These are phyloP conservation scores for Pelagomonas calceolata DNA, from an alignment of 108 stramenopile species.

Conservation along the genomic window DNA sequence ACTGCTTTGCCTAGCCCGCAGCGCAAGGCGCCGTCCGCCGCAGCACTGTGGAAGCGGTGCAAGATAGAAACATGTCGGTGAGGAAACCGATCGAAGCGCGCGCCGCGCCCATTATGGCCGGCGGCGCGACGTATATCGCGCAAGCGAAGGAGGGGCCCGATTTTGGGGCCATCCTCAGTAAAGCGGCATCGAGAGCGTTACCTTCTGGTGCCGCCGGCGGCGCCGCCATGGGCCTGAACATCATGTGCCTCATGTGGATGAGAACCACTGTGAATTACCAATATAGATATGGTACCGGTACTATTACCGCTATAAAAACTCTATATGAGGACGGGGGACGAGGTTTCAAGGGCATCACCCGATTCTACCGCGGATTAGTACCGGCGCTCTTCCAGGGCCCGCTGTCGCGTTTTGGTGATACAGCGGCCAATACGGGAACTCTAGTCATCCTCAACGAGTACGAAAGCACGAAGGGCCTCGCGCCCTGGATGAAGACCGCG, in stretches of 20 bases:
- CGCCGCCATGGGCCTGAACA: neutral
- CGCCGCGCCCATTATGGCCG: too few relatives aligned
- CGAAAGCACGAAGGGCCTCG: conserved; percentile 47
- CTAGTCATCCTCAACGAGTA: conserved; percentile 64
- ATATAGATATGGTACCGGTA: conserved; percentile 22
- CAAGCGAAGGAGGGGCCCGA: too few relatives aligned
- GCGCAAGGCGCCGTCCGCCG: too few relatives aligned
- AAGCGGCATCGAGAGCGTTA: neutral
- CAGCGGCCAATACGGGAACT: conserved; percentile 89
- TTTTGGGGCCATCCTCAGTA: too few relatives aligned
- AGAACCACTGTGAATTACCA: conserved; percentile 29
- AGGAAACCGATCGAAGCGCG: too few relatives aligned
- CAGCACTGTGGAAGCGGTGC: too few relatives aligned
- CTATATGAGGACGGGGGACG: conserved; percentile 24
- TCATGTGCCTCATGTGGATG: conserved; percentile 20
- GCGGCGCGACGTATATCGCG: too few relatives aligned
- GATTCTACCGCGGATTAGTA: conserved; percentile 36
- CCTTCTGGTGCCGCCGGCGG: neutral
- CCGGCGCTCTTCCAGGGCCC: conserved; percentile 65
- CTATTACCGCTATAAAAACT: conserved; percentile 18
- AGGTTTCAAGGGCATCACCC: conserved; percentile 12
- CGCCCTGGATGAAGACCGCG: conserved; percentile 61
- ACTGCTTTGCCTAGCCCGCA: too few relatives aligned
- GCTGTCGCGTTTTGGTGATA: conserved; percentile 82
- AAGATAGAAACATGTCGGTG: too few relatives aligned